Evolutionary conservation across 1,139 yeast genomes (phyloP).

Genomic region (Yamadazyma spencermartinsiae): DNA sequence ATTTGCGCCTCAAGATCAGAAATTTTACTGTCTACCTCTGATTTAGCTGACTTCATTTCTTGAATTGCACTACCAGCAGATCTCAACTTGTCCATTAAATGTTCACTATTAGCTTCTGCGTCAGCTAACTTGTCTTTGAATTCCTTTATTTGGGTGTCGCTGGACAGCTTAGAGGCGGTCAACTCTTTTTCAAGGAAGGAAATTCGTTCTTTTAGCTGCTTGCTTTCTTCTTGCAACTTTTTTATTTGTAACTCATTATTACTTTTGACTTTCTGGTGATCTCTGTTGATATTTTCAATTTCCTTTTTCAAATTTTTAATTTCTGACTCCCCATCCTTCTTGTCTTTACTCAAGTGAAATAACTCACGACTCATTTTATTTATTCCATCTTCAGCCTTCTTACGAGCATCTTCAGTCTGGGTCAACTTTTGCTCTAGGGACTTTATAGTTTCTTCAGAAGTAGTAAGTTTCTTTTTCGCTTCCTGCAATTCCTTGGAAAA

Average conservation of each 20-base stretch:
- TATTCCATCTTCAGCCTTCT: conserved; percentile 81
- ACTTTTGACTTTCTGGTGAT: conserved; percentile 20
- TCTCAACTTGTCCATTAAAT: conserved; percentile 44
- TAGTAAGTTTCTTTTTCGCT: conserved; percentile 22
- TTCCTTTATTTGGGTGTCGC: conserved; percentile 20
- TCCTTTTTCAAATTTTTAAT: conserved; percentile 45
- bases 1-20: conserved; percentile 6
- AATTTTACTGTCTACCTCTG: conserved; percentile 17
- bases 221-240: conserved; percentile 23
- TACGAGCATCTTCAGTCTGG: conserved; percentile 46
- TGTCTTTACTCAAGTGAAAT: conserved; percentile 62
- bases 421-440: conserved; percentile 29
- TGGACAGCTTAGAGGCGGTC: conserved; percentile 13
- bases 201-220: conserved; percentile 23
- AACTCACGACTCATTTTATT: conserved; percentile 89
- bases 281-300: conserved; percentile 22
- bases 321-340: conserved; percentile 50
- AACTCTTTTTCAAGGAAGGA: conserved; percentile 22
- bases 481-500: conserved; percentile 32
- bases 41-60: conserved; percentile 32
- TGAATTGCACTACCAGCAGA: conserved; percentile 49
- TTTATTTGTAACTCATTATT: conserved; percentile 26
- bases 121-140: conserved; percentile 27
- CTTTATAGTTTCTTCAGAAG: conserved; percentile 26
- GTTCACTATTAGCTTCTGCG: conserved; percentile 35